phyloP scores from a whole-genome alignment of 1,139 yeast genomes.

The Hyphopichia buzzinii region DNA sequence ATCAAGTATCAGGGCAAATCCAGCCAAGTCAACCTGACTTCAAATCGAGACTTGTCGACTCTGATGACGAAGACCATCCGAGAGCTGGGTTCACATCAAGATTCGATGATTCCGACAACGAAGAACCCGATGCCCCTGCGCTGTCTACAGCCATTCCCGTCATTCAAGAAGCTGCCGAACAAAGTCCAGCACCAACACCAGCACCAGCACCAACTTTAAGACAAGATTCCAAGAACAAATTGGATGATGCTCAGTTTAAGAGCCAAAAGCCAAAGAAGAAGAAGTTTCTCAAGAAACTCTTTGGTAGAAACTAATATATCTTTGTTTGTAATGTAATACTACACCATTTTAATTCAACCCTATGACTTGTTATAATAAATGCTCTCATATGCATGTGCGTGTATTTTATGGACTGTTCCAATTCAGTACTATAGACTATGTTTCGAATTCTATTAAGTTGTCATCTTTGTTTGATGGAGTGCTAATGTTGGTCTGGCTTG shows the following conservation, averaged over 20 bases:
- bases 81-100: slow-evolving; percentile 37
- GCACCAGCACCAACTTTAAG: neutral
- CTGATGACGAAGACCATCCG: slow-evolving; percentile 36
- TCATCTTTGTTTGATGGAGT: slow-evolving; percentile 7
- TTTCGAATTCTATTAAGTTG: slow-evolving; percentile 30
- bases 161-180: neutral
- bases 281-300: slow-evolving; percentile 6
- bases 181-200: neutral
- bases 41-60: slow-evolving; percentile 53
- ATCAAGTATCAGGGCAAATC: slow-evolving; percentile 1
- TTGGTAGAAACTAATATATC: slow-evolving; percentile 8
- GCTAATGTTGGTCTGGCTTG: slow-evolving; percentile 6
- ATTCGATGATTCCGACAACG: slow-evolving; percentile 56
- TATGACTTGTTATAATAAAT: too few relatives aligned
- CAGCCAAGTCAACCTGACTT: slow-evolving; percentile 11
- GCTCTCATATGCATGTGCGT: too few relatives aligned
- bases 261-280: slow-evolving; percentile 5
- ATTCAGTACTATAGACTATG: too few relatives aligned
- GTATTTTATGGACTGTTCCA: too few relatives aligned
- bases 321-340: too few relatives aligned
- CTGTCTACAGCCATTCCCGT: neutral
- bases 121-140: slow-evolving; percentile 12
- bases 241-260: slow-evolving; percentile 3
- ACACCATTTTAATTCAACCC: too few relatives aligned
- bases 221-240: neutral